Conservation (phyloP, 495 filamentous ascomycete genomes). For the Oidiodendron maius region DNA sequence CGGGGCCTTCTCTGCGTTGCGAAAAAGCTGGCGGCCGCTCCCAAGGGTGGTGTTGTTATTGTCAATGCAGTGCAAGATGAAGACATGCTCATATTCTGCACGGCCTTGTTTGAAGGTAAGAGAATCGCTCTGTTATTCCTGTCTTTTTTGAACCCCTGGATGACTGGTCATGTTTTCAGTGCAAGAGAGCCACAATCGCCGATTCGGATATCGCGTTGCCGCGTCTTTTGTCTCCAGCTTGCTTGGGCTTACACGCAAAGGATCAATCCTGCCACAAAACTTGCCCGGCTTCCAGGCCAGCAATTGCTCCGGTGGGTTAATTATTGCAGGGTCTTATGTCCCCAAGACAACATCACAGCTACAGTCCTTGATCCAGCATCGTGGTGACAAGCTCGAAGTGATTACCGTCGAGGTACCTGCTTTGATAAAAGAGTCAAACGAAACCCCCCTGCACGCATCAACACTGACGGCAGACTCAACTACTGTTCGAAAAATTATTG, state of each 20-base stretch:
- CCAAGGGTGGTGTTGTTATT: constrained; percentile 36
- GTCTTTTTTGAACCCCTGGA: neutral
- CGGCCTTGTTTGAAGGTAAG: constrained; percentile 33
- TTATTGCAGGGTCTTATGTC: constrained; percentile 49
- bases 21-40: constrained; percentile 30
- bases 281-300: constrained; percentile 33
- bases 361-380: constrained; percentile 29
- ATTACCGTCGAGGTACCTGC: constrained; percentile 41
- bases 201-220: constrained; percentile 46
- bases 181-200: constrained; percentile 35
- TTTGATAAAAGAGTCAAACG: constrained; percentile 29
- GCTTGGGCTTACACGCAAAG: constrained; percentile 42
- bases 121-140: neutral
- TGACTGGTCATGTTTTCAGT: neutral
- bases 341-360: constrained; percentile 50
- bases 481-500: constrained; percentile 23
- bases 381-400: constrained; percentile 33
- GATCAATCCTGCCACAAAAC: constrained; percentile 38
- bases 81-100: constrained; percentile 47
- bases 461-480: too few species aligned
- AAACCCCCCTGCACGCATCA: too few species aligned
- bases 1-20: constrained; percentile 31
- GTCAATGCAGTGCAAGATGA: constrained; percentile 45
- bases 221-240: constrained; percentile 50
- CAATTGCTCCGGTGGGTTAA: constrained; percentile 33